Conservation (phyloP, 2,329 filamentous ascomycete species). For the Hymenoscyphus fructigenus region DNA sequence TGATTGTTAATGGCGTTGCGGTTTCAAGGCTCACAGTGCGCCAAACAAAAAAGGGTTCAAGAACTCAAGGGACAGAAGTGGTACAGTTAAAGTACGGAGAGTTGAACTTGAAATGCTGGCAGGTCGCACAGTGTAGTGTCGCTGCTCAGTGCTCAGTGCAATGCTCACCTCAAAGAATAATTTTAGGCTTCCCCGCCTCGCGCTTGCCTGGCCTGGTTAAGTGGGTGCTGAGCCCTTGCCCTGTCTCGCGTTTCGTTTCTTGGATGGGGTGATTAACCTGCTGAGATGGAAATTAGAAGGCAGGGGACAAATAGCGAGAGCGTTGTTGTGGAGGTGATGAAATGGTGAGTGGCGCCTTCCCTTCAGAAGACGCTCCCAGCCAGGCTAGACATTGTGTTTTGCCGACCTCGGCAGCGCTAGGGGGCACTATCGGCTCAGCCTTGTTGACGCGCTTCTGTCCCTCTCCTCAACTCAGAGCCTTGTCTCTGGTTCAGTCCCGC, state of each 20-base stretch:
- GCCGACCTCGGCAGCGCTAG: constrained; percentile 3
- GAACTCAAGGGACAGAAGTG: constrained; percentile 5
- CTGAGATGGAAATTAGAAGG: constrained; percentile 18
- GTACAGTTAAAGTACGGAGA: not conserved
- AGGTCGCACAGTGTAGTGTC: constrained; percentile 13
- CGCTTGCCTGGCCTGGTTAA: constrained; percentile 11
- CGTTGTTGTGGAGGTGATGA: not conserved
- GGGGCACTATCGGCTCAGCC: not conserved
- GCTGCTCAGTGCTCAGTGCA: constrained; percentile 14
- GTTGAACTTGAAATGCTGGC: constrained; percentile 19
- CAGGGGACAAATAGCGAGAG: constrained; percentile 11
- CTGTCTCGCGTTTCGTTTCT: not conserved
- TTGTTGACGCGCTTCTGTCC: constrained; percentile 1
- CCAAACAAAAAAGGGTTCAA: constrained; percentile 13
- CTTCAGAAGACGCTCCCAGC: not conserved
- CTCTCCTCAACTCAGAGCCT: not conserved
- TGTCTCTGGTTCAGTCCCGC: not conserved
- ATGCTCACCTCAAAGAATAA: constrained; percentile 30
- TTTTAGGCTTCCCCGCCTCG: constrained; percentile 15
- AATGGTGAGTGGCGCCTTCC: not conserved
- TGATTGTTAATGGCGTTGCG: constrained; percentile 55
- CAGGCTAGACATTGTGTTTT: not conserved
- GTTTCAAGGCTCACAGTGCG: constrained; percentile 24
- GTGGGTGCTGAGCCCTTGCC: constrained; percentile 9
- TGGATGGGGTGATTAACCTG: constrained; percentile 11